Base-by-base conservation (phyloP, 2,329 filamentous ascomycete species). In the Blumeriella jaapii region DNA sequence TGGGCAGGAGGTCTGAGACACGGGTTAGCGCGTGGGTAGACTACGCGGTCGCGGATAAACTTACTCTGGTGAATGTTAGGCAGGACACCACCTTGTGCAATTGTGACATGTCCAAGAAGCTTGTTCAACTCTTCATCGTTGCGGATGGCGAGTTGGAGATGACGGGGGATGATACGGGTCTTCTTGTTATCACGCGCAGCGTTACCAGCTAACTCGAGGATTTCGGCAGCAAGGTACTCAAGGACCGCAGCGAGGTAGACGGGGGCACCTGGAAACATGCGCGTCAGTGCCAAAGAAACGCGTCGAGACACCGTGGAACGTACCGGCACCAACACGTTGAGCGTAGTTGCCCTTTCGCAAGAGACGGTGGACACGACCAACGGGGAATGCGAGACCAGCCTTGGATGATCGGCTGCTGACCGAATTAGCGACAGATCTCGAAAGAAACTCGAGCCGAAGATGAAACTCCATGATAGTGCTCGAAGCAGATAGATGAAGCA, bases 81-180 rank as follows among this genome's bases (percentile, higher is more conserved):
- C 48, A 94, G 74, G 52, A 94, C 86, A 87, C 85, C 85, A 71
- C 85, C 86, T 69, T 94, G 87, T 62, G 87, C 86, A 57, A 94
- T 94, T 61, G 86, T 95, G 65, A 94, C 86, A 62, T 93, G 85
- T 40, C 87, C 87, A 49, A 94, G 74, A 46, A 93, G 80, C 77
- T 94, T 96, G 82, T 96, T 95, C 82, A 96, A 65, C 69, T 98
- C 91, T 76, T 96, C 89, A 65, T 96, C 89, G 70, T 95, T 95
- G 59, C 91, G 81, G 71, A 98, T 98, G 67, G 91, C 91, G 55
- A 98, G 85, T 72, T 98, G 91, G 30, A 98, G 78, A 67, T 98
- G 91, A 66, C 91, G 86, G 50, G 91, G 91, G 44, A 96, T 98
- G 70, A 98, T 98, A 82, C 91, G 87, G 49, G 89, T 98, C 82